Conservation (phyloP, 495 filamentous ascomycete species). For the Penicillium coffeae region DNA sequence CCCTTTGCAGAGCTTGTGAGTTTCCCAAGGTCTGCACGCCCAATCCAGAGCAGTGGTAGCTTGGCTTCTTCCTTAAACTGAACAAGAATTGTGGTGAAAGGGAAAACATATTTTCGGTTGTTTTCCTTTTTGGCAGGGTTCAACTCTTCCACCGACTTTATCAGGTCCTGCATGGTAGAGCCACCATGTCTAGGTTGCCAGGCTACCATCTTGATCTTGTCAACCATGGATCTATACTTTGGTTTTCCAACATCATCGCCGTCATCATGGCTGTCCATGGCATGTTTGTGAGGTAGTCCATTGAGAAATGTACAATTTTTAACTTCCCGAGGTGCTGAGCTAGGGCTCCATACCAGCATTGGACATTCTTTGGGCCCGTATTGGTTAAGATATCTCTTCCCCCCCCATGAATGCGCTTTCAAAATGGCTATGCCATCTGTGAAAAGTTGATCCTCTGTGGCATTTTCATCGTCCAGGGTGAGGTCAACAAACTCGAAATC, state of each 20-base stretch:
- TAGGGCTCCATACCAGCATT: constrained; percentile 8
- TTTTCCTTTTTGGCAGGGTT: constrained; percentile 2
- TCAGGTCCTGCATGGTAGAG: constrained; percentile 3
- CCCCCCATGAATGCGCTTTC: not conserved
- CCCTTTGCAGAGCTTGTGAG: not conserved
- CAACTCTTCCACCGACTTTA: constrained; percentile 3
- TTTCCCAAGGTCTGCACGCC: not conserved
- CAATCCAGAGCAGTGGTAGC: not conserved
- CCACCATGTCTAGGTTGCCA: constrained; percentile 6
- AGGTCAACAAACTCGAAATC: not conserved
- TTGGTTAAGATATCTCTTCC: constrained; percentile 2
- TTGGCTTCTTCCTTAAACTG: not conserved
- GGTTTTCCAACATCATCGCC: not conserved
- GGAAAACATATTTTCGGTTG: constrained; percentile 1
- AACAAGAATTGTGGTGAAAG: constrained; percentile 4
- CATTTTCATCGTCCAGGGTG: not conserved
- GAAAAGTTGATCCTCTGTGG: not conserved
- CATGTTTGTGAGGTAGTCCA: constrained; percentile 6
- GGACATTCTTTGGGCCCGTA: constrained; percentile 8
- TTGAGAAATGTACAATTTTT: constrained; percentile 1
- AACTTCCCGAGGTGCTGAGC: constrained; percentile 3
- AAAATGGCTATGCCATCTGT: not conserved
- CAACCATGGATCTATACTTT: constrained; percentile 4
- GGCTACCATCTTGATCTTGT: constrained; percentile 6
- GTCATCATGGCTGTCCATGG: constrained; percentile 1